Conservation (phyloP, 192 early-diverging fungal genomes). For the Mortierella alpina region DNA sequence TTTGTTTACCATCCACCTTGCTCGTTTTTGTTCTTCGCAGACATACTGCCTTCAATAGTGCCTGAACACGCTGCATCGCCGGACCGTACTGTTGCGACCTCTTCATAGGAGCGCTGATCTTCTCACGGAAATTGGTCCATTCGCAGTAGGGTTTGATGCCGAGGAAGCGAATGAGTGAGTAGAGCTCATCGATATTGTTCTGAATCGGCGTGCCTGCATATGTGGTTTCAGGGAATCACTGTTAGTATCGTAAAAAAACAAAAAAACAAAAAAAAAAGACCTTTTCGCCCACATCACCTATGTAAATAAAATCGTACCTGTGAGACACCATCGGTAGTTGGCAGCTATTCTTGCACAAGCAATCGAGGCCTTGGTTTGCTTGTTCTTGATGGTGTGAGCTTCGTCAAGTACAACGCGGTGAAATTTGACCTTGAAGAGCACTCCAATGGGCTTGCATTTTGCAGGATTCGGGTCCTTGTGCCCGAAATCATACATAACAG, state of each 20-base stretch:
- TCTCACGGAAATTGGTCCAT: slow-evolving; percentile 57
- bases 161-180: slow-evolving; percentile 75
- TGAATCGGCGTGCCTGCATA: slow-evolving; percentile 61
- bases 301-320: slow-evolving; percentile 56
- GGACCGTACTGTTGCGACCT: slow-evolving; percentile 26
- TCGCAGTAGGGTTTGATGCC: slow-evolving; percentile 67
- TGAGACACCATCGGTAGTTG: slow-evolving; percentile 72
- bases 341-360: slow-evolving; percentile 60
- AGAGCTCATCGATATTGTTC: slow-evolving; percentile 79
- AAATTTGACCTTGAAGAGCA: slow-evolving; percentile 42
- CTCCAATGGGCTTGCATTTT: slow-evolving; percentile 28
- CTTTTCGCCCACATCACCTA: background rate
- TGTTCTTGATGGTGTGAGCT: slow-evolving; percentile 75
- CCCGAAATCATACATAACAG: slow-evolving; percentile 43
- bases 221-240: background rate
- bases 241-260: background rate
- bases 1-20: slow-evolving; percentile 70
- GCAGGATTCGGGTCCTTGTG: background rate
- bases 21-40: slow-evolving; percentile 78
- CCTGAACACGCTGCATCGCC: slow-evolving; percentile 67
- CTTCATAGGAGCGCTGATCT: slow-evolving; percentile 61
- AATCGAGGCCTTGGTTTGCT: slow-evolving; percentile 52
- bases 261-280: background rate
- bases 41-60: slow-evolving; percentile 67
- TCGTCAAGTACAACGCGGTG: slow-evolving; percentile 65